These are phyloP conservation scores for Capsicum rhomboideum DNA, from an alignment of 257 asterid species.

Conservation along the genomic window DNA sequence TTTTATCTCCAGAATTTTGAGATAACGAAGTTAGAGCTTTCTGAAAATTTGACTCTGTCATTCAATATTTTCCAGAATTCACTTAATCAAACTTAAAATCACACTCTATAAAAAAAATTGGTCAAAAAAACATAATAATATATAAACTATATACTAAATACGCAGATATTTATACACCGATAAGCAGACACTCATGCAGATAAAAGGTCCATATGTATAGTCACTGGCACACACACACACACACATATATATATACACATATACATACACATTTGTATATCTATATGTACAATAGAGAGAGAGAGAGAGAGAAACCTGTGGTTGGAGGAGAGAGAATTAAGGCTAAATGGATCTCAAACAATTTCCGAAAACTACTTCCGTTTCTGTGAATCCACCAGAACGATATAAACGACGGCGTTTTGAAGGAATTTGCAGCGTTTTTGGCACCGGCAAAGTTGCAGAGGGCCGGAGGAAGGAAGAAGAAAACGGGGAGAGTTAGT, in stretches of 20 bases:
- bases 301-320: slow-evolving; percentile 21
- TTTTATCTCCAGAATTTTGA: neutral
- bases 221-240: neutral
- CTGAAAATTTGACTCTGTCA: neutral
- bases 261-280: neutral
- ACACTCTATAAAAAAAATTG: neutral
- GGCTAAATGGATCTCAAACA: neutral
- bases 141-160: neutral
- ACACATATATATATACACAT: neutral
- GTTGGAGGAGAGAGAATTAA: slow-evolving; percentile 5
- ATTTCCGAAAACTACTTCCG: slow-evolving; percentile 9
- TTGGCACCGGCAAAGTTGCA: slow-evolving; percentile 19
- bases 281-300: slow-evolving; percentile 1
- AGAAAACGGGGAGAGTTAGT: slow-evolving; percentile 15
- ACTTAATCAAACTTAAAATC: neutral
- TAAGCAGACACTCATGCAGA: neutral
- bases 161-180: neutral
- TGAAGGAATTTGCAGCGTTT: neutral
- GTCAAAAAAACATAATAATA: neutral
- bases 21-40: neutral
- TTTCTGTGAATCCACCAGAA: neutral
- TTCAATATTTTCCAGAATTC: neutral
- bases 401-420: slow-evolving; percentile 17
- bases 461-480: slow-evolving; percentile 4
- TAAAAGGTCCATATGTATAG: neutral